Evolutionary conservation across 768 basidiomycete species (phyloP).

Genomic region (Coprinopsis sp.): DNA sequence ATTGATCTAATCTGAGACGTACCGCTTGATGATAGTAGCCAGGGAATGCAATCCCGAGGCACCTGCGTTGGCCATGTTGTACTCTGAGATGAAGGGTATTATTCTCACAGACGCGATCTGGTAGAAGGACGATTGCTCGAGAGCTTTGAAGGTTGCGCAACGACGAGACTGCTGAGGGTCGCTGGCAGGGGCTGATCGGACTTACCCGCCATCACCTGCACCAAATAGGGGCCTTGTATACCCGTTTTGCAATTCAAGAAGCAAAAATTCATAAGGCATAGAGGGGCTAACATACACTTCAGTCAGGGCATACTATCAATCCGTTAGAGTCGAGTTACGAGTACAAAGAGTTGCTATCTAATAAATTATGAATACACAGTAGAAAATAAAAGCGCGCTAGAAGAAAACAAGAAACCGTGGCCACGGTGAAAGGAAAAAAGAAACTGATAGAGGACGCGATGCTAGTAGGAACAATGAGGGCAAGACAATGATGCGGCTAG

Average conservation of each 20-base stretch:
- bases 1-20: slow-evolving; percentile 16
- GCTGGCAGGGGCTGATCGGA: slow-evolving; percentile 6
- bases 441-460: slow-evolving; percentile 6
- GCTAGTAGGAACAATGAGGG: background rate
- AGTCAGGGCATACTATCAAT: slow-evolving; percentile 1
- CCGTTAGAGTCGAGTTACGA: background rate
- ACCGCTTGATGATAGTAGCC: slow-evolving; percentile 83
- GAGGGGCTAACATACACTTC: no score
- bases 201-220: slow-evolving; percentile 8
- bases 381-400: no score
- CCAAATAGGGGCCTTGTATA: background rate
- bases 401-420: slow-evolving; percentile 13
- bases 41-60: slow-evolving; percentile 65
- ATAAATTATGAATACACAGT: slow-evolving; percentile 40
- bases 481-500: background rate
- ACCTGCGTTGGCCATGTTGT: slow-evolving; percentile 22
- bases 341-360: slow-evolving; percentile 12
- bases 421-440: slow-evolving; percentile 16
- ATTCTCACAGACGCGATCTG: background rate
- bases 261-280: no score
- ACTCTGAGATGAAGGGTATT: slow-evolving; percentile 8
- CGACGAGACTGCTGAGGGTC: background rate
- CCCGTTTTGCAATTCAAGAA: no score
- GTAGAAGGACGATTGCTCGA: background rate
- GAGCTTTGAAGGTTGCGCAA: slow-evolving; percentile 3